Percentiles rank a stretch among this genome's conserved stretches.
Evolutionary conservation across 441 rosid species (phyloP).

Genomic region (Euphorbia neoarborescens): DNA sequence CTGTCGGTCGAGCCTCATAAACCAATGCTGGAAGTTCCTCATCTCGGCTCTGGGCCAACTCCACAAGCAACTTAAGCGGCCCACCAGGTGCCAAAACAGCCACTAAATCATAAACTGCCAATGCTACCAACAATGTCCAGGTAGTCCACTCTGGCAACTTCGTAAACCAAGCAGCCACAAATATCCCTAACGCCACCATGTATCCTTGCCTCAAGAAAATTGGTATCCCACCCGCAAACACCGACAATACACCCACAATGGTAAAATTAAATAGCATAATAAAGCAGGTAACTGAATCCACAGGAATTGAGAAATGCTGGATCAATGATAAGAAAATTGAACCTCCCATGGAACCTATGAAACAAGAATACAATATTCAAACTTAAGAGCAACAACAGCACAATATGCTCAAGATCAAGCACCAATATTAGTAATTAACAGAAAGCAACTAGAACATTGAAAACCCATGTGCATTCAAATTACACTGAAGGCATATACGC

Average conservation of each 20-base stretch:
- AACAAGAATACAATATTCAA: constrained; percentile 5
- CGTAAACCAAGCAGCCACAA: constrained; percentile 89
- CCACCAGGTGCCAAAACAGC: constrained; percentile 97
- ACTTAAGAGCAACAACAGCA: not conserved
- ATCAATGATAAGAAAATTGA: constrained; percentile 69
- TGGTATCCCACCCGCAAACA: constrained; percentile 67
- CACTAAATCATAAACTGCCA: constrained; percentile 79
- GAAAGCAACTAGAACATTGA: not conserved
- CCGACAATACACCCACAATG: constrained; percentile 64
- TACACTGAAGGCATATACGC: not conserved
- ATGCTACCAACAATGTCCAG: constrained; percentile 72
- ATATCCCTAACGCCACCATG: constrained; percentile 78
- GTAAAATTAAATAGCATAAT: constrained; percentile 76
- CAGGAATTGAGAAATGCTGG: constrained; percentile 71
- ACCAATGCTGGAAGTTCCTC: constrained; percentile 93
- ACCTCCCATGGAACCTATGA: constrained; percentile 79
- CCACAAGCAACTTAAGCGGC: constrained; percentile 84
- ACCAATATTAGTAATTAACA: not conserved
- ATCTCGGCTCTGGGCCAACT: constrained; percentile 76
- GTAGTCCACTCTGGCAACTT: constrained; percentile 95
- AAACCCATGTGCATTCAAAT: not conserved
- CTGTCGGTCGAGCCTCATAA: constrained; percentile 84
- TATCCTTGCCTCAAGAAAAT: constrained; percentile 71
- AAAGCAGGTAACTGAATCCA: constrained; percentile 66
- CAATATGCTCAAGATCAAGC: not conserved